Conservation (phyloP, 2,329 filamentous ascomycete species). For the Dryadomyces sulphureus region DNA sequence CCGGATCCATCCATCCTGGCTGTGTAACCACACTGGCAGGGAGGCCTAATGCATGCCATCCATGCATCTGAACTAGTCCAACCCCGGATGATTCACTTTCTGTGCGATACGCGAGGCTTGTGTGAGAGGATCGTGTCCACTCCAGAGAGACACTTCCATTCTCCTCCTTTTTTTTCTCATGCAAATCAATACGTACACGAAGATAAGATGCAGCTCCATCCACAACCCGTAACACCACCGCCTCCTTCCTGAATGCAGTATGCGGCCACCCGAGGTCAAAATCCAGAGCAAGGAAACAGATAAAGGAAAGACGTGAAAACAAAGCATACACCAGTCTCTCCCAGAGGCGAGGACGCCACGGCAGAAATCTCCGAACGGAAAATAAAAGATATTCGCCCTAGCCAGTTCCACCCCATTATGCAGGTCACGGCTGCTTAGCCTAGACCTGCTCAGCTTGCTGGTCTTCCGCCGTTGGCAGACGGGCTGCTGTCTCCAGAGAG, state of each 20-base stretch:
- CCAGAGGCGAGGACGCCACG: not conserved
- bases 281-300: not conserved
- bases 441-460: too few species aligned
- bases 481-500: too few species aligned
- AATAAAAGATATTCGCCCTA: not conserved
- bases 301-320: not conserved
- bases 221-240: constrained; percentile 4
- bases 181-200: not conserved
- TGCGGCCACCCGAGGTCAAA: not conserved
- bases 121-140: too few species aligned
- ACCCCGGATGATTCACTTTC: not conserved
- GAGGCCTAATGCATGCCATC: not conserved
- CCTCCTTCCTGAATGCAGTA: constrained; percentile 5
- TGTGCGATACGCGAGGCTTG: too few species aligned
- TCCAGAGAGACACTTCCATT: not conserved
- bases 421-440: not conserved
- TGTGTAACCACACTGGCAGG: not conserved
- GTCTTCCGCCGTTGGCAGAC: too few species aligned
- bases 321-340: not conserved
- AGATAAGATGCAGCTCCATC: constrained; percentile 1
- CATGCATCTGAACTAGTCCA: not conserved
- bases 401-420: not conserved
- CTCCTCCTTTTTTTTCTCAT: not conserved
- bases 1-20: not conserved
- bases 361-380: not conserved